phyloP scores from a whole-genome alignment of 208 protist genomes.

The Naegleria lovaniensis region DNA sequence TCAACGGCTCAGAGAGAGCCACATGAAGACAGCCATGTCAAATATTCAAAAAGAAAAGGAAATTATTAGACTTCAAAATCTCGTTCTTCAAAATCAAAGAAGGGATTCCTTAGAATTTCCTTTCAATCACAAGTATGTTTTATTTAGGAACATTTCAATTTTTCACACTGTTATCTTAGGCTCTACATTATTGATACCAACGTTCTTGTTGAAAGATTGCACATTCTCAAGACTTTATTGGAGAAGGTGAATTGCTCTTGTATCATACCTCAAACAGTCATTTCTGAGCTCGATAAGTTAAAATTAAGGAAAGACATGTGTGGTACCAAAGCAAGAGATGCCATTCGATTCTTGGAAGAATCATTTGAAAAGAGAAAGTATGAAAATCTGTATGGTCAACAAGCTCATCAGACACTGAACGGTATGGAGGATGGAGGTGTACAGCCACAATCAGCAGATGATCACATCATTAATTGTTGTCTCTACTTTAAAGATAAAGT shows the following conservation, averaged over 20 bases:
- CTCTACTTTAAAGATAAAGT: not conserved
- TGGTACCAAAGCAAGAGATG: not conserved
- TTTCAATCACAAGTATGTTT: not conserved
- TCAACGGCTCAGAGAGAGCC: not conserved
- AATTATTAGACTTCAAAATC: not conserved
- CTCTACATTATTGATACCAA: constrained; percentile 1
- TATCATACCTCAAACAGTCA: not conserved
- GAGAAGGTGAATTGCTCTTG: not conserved
- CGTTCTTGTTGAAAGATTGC: not conserved
- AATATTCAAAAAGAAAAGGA: not conserved
- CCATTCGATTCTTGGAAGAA: not conserved
- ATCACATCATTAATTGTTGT: constrained; percentile 18
- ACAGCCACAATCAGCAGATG: not conserved
- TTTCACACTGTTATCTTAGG: not conserved
- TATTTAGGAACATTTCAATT: not conserved
- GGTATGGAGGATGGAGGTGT: constrained; percentile 9
- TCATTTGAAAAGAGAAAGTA: not conserved
- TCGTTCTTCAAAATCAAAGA: not conserved
- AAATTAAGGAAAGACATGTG: not conserved
- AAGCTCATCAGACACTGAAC: not conserved
- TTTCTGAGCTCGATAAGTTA: constrained; percentile 1
- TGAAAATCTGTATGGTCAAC: not conserved
- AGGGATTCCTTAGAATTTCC: not conserved
- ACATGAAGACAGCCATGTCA: not conserved
- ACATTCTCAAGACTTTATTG: not conserved